Evolutionary conservation across 1,139 yeast species (phyloP).

Genomic region (Saccharomyces hybrid): DNA sequence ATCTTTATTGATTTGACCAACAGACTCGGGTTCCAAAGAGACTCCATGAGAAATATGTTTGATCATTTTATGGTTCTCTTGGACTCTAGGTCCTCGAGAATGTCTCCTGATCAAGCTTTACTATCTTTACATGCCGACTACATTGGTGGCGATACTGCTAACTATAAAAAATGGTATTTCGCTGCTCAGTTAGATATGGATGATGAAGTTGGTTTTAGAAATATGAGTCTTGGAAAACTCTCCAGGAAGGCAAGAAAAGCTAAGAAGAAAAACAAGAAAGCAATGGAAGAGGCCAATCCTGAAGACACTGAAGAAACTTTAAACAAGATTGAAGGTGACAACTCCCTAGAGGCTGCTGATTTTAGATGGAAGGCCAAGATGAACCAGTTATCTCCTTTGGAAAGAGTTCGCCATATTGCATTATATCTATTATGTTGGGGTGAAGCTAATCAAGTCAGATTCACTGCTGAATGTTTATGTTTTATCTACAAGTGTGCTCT

Average conservation of each 20-base stretch:
- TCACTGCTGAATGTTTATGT: slow-evolving; percentile 87
- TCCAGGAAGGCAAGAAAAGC: slow-evolving; percentile 47
- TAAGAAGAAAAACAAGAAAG: slow-evolving; percentile 55
- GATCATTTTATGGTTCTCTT: slow-evolving; percentile 90
- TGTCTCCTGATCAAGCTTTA: slow-evolving; percentile 94
- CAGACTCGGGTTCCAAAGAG: slow-evolving; percentile 96
- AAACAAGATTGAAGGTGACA: slow-evolving; percentile 82
- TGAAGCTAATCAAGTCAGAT: slow-evolving; percentile 95
- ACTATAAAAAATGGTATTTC: slow-evolving; percentile 92
- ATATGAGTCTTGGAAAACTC: slow-evolving; percentile 72
- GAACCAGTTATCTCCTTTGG: slow-evolving; percentile 61
- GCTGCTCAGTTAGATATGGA: slow-evolving; percentile 87
- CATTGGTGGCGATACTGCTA: slow-evolving; percentile 90
- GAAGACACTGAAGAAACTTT: slow-evolving; percentile 41
- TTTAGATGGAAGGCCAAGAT: slow-evolving; percentile 76
- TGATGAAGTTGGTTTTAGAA: slow-evolving; percentile 69
- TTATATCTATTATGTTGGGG: slow-evolving; percentile 93
- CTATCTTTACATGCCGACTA: slow-evolving; percentile 92
- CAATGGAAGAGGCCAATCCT: slow-evolving; percentile 41
- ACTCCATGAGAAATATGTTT: slow-evolving; percentile 93
- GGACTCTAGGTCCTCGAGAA: slow-evolving; percentile 92
- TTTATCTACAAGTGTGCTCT: slow-evolving; percentile 89
- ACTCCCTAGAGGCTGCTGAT: slow-evolving; percentile 72
- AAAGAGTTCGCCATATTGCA: slow-evolving; percentile 85
- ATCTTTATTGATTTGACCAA: slow-evolving; percentile 83